Conservation (phyloP, 2,329 filamentous ascomycete genomes). For the Cladosporium sp. region DNA sequence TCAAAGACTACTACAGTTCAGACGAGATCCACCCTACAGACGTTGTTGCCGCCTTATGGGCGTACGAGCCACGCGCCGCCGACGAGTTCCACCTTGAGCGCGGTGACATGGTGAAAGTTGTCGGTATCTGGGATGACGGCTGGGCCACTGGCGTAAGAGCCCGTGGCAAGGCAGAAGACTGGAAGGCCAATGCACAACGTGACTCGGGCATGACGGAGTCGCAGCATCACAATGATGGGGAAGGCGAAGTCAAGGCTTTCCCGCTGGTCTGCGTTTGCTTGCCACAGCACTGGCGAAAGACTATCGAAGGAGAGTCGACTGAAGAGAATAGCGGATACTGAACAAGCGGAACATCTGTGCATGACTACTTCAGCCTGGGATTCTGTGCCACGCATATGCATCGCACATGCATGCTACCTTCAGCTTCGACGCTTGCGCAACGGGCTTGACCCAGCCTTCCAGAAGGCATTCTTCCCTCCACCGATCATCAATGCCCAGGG, state of each 20-base stretch:
- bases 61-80: conserved; percentile 88
- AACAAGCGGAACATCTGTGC: neutral
- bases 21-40: conserved; percentile 94
- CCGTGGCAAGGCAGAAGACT: conserved; percentile 82
- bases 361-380: neutral
- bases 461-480: neutral
- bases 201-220: conserved; percentile 88
- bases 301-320: conserved; percentile 79
- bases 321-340: conserved; percentile 25
- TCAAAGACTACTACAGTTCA: conserved; percentile 98
- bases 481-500: neutral
- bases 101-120: conserved; percentile 96
- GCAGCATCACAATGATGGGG: conserved; percentile 26
- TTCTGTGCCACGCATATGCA: neutral
- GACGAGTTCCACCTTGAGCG: conserved; percentile 93
- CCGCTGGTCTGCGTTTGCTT: conserved; percentile 94
- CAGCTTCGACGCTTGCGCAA: neutral
- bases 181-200: conserved; percentile 72
- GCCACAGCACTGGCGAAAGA: conserved; percentile 94
- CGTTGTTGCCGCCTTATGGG: conserved; percentile 89
- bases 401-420: neutral
- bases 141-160: conserved; percentile 94
- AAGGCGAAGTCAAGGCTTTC: conserved; percentile 93
- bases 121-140: conserved; percentile 98
- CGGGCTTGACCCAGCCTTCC: neutral